These are phyloP conservation scores for Gonapodya prolifera DNA, from an alignment of 192 early-diverging fungal genomes.

Conservation along the genomic window DNA sequence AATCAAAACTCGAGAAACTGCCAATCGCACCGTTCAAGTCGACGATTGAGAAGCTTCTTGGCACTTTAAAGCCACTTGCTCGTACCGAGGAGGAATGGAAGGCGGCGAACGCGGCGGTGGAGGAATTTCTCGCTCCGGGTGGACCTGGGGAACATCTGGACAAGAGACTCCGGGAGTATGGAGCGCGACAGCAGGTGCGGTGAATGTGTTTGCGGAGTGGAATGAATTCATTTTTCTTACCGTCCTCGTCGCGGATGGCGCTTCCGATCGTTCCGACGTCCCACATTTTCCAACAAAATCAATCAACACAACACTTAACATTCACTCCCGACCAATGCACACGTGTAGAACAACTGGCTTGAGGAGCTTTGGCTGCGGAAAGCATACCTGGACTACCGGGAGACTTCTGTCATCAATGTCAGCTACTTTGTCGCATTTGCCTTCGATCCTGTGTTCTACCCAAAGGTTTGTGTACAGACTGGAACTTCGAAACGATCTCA, in stretches of 20 bases:
- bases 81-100: neutral
- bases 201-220: neutral
- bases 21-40: neutral
- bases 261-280: neutral
- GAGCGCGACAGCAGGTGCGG: no score
- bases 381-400: slow-evolving; percentile 74
- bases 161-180: slow-evolving; percentile 46
- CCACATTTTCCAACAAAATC: neutral
- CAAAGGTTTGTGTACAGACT: no score
- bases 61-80: neutral
- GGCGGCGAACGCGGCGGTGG: slow-evolving; percentile 12
- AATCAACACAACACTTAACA: no score
- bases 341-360: slow-evolving; percentile 53
- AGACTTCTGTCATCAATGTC: slow-evolving; percentile 68
- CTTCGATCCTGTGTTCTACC: slow-evolving; percentile 47
- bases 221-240: neutral
- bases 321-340: no score
- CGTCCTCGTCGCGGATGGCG: no score
- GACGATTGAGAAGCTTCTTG: neutral
- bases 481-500: no score
- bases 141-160: slow-evolving; percentile 42
- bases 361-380: slow-evolving; percentile 60
- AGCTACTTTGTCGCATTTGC: slow-evolving; percentile 72
- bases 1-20: neutral
- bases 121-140: slow-evolving; percentile 33